Conservation (phyloP, 805 yeast genomes). For the Candida patagonica region DNA sequence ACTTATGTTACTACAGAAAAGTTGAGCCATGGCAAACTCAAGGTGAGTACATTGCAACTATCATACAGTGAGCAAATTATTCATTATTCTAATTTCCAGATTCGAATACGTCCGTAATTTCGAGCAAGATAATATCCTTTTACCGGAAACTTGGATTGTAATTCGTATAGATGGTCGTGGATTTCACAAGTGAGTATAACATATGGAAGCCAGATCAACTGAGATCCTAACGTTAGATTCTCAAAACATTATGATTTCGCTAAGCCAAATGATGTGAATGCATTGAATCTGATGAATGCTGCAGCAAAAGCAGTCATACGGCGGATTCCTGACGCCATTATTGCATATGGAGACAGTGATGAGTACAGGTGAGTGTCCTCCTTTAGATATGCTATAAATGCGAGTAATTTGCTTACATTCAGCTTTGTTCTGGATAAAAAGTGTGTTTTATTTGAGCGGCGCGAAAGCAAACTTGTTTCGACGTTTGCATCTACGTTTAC, state of each 20-base stretch:
- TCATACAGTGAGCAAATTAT: not conserved
- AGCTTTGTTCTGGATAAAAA: conserved; percentile 55
- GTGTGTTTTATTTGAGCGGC: conserved; percentile 67
- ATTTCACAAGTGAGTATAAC: conserved; percentile 50
- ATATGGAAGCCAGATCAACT: not conserved
- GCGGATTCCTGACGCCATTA: conserved; percentile 57
- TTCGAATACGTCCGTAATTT: conserved; percentile 80
- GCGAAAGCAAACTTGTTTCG: conserved; percentile 73
- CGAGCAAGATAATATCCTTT: conserved; percentile 61
- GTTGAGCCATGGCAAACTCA: conserved; percentile 11
- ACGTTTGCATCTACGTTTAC: conserved; percentile 78
- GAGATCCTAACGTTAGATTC: conserved; percentile 30
- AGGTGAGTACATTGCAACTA: conserved; percentile 6
- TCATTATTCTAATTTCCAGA: conserved; percentile 23
- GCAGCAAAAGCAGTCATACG: conserved; percentile 62
- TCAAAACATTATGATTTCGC: conserved; percentile 62
- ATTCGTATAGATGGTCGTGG: conserved; percentile 90
- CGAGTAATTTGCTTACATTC: not conserved
- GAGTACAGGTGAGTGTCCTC: conserved; percentile 52
- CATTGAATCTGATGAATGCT: conserved; percentile 69
- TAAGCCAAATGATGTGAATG: conserved; percentile 81
- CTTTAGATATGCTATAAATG: not conserved
- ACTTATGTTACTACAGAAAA: not conserved
- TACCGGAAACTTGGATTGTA: conserved; percentile 76
- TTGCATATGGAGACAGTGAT: conserved; percentile 94